phyloP scores from a whole-genome alignment of 495 filamentous ascomycete genomes.

The Lepidopterella palustris region DNA sequence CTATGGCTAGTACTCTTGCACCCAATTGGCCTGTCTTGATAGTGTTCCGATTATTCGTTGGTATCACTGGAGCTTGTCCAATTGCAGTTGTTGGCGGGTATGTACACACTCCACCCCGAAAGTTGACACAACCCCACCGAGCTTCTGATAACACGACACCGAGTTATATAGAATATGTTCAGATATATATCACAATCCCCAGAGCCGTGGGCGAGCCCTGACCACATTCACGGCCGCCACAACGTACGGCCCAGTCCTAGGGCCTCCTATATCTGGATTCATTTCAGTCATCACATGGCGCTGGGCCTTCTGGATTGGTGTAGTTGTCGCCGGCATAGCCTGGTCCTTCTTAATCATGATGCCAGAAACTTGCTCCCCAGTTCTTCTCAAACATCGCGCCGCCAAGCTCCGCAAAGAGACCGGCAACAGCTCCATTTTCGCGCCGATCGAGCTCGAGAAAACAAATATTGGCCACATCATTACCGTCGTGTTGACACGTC shows the following conservation, averaged over 20 bases:
- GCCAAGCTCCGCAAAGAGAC: slow-evolving; percentile 44
- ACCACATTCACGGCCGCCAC: slow-evolving; percentile 63
- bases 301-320: slow-evolving; percentile 50
- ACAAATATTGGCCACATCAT: slow-evolving; percentile 36
- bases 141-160: neutral
- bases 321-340: slow-evolving; percentile 42
- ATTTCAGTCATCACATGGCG: slow-evolving; percentile 38
- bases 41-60: slow-evolving; percentile 60
- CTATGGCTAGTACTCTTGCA: slow-evolving; percentile 61
- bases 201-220: slow-evolving; percentile 61
- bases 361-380: slow-evolving; percentile 56
- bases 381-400: slow-evolving; percentile 53
- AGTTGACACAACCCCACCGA: neutral
- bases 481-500: slow-evolving; percentile 41
- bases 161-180: slow-evolving; percentile 58
- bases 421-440: slow-evolving; percentile 32
- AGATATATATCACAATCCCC: slow-evolving; percentile 58
- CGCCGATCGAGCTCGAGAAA: slow-evolving; percentile 42
- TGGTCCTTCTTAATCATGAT: slow-evolving; percentile 37
- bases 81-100: slow-evolving; percentile 63
- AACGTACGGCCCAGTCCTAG: slow-evolving; percentile 36
- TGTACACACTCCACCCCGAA: neutral
- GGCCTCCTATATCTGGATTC: slow-evolving; percentile 38
- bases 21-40: slow-evolving; percentile 61
- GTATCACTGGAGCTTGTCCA: slow-evolving; percentile 58